Base-by-base conservation (phyloP, 73 alveolate species). In the Paramecium octaurelia region DNA sequence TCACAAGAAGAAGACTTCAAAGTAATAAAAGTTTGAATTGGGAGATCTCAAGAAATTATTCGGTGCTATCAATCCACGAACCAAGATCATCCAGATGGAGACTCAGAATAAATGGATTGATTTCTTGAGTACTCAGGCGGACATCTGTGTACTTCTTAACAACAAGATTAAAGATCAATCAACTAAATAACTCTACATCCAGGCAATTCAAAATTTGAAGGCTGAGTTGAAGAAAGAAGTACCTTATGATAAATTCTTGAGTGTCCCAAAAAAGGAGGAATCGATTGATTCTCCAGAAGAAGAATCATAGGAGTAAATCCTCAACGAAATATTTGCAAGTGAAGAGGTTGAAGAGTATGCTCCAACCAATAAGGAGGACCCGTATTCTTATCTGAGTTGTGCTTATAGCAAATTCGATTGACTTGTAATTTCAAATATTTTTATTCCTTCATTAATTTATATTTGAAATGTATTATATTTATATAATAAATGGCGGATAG, bases 11-110 rank as follows among this genome's bases (percentile, higher is more conserved):
- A 80, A 80, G 18, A 80, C 91, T 9, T 80, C 91, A 40, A 80
- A 80, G 8, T 5, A 80, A 80, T 80, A 80, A 64, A 80, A 80
- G 34, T 80, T 80, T 80, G 91, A 80, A 12, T 80, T 80, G 50
- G 91, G 91, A 46, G 91, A 80, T 27, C 91, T 80, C 14, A 80
- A 80, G 31, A 80, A 80, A n/a, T 35, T 80, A n/a, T 80, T 80
- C 46, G 91, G 91, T 20, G 75, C 10, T 16, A 80, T 80, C 2
- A 80, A 80, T 48, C 91, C 91, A 18, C 27, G 91, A 18, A 80
- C 91, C 76, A 80, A 80, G 27, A 23, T 8, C 16, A 80, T 80
- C 4, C 46, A 80, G 57, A 24, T 46, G 20, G 91, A 80, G 23
- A 80, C 91, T 24, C 57, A 80, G 16, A 4, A 9, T 10, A 80